phyloP scores from a whole-genome alignment of 2,329 filamentous ascomycete genomes.

The Tolypocladium album region DNA sequence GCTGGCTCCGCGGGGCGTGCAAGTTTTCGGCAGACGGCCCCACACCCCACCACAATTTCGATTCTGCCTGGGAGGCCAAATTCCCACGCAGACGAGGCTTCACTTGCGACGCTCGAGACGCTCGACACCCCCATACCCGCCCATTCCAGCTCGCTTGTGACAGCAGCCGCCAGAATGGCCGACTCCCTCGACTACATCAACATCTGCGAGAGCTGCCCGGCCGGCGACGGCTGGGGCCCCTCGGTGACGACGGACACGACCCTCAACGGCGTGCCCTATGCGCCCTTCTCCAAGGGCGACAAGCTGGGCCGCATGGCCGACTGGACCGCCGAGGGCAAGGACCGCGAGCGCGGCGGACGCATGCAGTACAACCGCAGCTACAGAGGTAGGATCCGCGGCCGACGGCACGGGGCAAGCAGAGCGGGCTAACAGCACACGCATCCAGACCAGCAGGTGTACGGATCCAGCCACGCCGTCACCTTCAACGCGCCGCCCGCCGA shows the following conservation, averaged over 20 bases:
- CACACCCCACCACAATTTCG: conserved; percentile 34
- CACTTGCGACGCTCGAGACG: conserved; percentile 7
- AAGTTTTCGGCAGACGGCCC: conserved; percentile 17
- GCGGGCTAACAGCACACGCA: neutral
- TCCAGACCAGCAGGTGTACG: conserved; percentile 91
- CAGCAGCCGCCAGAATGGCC: conserved; percentile 25
- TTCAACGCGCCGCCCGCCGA: conserved; percentile 89
- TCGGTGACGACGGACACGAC: conserved; percentile 74
- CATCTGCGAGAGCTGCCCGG: conserved; percentile 61
- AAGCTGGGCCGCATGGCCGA: conserved; percentile 99
- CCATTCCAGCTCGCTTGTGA: neutral
- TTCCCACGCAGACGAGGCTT: conserved; percentile 14
- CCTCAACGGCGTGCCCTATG: conserved; percentile 90
- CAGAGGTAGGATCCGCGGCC: conserved; percentile 53
- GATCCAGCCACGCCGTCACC: conserved; percentile 71
- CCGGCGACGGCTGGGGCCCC: conserved; percentile 81
- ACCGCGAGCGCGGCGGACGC: conserved; percentile 66
- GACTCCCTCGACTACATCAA: conserved; percentile 48
- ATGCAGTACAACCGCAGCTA: conserved; percentile 89
- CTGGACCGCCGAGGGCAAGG: conserved; percentile 89
- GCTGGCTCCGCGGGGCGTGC: conserved; percentile 15
- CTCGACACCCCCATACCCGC: conserved; percentile 2
- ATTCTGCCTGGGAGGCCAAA: conserved; percentile 19
- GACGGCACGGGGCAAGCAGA: neutral
- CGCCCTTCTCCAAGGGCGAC: conserved; percentile 96